These are phyloP conservation scores for Vitis riparia DNA, from an alignment of 164 flowering plant species.

Conservation along the genomic window DNA sequence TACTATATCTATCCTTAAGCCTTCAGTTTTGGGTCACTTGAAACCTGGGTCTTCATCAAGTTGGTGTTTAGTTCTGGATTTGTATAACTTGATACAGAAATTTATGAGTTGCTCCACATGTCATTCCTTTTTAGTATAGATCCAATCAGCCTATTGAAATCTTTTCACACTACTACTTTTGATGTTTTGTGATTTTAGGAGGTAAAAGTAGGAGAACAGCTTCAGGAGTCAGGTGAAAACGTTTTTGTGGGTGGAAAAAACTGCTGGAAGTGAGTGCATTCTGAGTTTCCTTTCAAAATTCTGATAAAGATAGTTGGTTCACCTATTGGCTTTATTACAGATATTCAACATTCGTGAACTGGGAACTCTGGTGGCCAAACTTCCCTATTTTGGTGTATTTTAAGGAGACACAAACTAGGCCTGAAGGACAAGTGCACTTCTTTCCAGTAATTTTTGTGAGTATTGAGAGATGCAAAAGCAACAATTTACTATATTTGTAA, in stretches of 20 bases:
- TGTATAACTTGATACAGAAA: too few relatives aligned
- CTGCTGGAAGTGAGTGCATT: conserved; percentile 85
- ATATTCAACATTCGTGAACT: conserved; percentile 86
- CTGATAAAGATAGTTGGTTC: neutral
- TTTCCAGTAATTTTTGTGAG: conserved; percentile 95
- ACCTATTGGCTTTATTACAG: conserved; percentile 30
- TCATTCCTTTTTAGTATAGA: neutral
- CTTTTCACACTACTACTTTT: too few relatives aligned
- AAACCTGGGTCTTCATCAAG: neutral
- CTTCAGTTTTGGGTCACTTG: neutral
- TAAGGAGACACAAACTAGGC: conserved; percentile 91
- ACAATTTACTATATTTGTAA: neutral
- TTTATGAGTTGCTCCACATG: neutral
- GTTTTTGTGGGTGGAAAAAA: conserved; percentile 93
- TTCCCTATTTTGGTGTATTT: conserved; percentile 91
- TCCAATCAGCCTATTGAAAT: neutral
- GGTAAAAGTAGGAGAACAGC: conserved; percentile 83
- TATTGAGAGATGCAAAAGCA: conserved; percentile 3
- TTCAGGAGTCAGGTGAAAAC: conserved; percentile 86
- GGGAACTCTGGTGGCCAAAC: conserved; percentile 98
- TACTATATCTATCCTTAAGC: too few relatives aligned
- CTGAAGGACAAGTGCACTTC: conserved; percentile 95
- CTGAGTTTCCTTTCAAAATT: neutral
- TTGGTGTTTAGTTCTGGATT: neutral
- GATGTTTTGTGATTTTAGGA: conserved; percentile 49